Conservation (phyloP, 148 eudicot species). For the Chenopodium berlandieri region DNA sequence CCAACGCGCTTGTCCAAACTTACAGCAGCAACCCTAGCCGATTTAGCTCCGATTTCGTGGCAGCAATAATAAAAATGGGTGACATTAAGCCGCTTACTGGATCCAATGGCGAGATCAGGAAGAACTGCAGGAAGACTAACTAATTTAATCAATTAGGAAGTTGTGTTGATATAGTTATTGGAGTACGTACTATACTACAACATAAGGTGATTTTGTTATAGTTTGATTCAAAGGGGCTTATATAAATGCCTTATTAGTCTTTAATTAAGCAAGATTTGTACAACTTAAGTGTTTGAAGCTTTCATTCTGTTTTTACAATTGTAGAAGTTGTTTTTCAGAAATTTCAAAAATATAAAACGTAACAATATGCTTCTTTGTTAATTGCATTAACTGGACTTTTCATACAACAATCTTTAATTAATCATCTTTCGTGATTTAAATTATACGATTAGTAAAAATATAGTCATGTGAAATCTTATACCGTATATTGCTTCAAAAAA, state of each 20-base stretch:
- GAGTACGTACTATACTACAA: not conserved
- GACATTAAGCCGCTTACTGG: conserved; percentile 67
- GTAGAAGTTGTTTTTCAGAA: not conserved
- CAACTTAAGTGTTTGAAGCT: not conserved
- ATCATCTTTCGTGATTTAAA: too few relatives aligned
- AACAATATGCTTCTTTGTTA: too few relatives aligned
- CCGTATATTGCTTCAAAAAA: too few relatives aligned
- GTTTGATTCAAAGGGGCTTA: not conserved
- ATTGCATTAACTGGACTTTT: too few relatives aligned
- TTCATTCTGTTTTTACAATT: not conserved
- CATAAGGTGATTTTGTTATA: not conserved
- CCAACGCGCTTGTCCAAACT: conserved; percentile 39
- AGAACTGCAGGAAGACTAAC: conserved; percentile 57
- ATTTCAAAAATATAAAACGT: not conserved
- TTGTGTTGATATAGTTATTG: not conserved
- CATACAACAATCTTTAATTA: too few relatives aligned
- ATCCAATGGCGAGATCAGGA: conserved; percentile 56
- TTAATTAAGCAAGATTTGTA: not conserved
- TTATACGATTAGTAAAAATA: too few relatives aligned
- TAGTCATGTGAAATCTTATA: too few relatives aligned
- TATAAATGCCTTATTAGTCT: not conserved
- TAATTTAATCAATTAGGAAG: not conserved
- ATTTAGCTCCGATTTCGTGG: conserved; percentile 45
- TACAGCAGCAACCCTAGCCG: conserved; percentile 24
- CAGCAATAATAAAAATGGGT: conserved; percentile 61